Conservation (phyloP, 352 stramenopile genomes). For the Phytophthora pini region DNA sequence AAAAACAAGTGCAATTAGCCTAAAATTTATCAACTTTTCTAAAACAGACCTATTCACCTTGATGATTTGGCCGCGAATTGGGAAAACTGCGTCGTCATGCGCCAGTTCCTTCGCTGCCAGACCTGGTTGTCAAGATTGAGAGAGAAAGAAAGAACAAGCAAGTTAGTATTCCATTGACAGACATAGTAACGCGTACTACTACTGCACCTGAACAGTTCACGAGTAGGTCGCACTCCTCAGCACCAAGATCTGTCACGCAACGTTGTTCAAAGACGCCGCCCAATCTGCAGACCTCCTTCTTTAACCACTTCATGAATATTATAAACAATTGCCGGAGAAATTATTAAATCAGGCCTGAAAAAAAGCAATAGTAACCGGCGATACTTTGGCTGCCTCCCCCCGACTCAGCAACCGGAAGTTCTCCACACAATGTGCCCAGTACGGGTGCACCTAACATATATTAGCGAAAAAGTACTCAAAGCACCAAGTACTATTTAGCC, state of each 20-base stretch:
- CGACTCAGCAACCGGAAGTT: constrained; percentile 57
- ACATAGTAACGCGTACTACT: not conserved
- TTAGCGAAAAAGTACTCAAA: no score
- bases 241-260: constrained; percentile 39
- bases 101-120: constrained; percentile 55
- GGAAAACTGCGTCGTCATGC: constrained; percentile 48
- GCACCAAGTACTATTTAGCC: constrained; percentile 1
- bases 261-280: constrained; percentile 64
- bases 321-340: constrained; percentile 20
- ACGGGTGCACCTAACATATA: constrained; percentile 30
- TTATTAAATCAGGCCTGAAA: no score
- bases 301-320: constrained; percentile 58
- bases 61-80: constrained; percentile 70
- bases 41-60: constrained; percentile 32
- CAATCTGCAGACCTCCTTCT: constrained; percentile 46
- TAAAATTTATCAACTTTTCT: not conserved
- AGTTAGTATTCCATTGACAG: not conserved
- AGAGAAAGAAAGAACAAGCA: not conserved
- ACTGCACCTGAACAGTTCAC: constrained; percentile 65
- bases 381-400: constrained; percentile 45
- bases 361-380: constrained; percentile 3
- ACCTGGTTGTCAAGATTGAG: constrained; percentile 11
- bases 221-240: constrained; percentile 55
- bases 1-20: not conserved
- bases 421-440: constrained; percentile 73